phyloP scores from a whole-genome alignment of 1,284 basidiomycete species.

The Papiliotrema fonsecae region DNA sequence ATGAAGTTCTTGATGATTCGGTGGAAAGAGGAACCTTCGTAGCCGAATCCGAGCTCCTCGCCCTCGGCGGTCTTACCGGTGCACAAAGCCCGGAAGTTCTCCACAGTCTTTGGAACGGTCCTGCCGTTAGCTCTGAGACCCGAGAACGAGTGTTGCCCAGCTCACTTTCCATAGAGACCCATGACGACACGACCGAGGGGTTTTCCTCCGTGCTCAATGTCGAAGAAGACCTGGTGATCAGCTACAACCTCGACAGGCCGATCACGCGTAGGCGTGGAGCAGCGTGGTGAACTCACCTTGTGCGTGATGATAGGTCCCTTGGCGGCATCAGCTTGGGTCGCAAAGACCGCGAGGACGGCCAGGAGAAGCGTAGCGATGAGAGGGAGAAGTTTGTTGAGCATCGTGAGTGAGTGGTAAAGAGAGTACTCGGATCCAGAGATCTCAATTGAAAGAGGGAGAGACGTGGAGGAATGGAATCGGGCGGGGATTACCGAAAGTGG shows the following conservation, averaged over 20 bases:
- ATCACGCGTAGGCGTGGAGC: neutral
- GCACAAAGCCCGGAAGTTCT: conserved; percentile 64
- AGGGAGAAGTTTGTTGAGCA: conserved; percentile 51
- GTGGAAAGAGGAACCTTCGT: conserved; percentile 67
- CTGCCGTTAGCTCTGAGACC: conserved; percentile 35
- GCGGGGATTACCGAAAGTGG: neutral
- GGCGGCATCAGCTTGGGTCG: conserved; percentile 34
- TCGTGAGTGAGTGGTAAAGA: conserved; percentile 12
- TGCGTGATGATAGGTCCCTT: conserved; percentile 71
- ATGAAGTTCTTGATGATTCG: conserved; percentile 68
- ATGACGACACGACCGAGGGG: conserved; percentile 74
- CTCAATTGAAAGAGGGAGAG: neutral
- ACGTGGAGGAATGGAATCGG: neutral
- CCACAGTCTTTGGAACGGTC: conserved; percentile 72
- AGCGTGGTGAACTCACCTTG: conserved; percentile 50
- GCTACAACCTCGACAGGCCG: too few relatives aligned
- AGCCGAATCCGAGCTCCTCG: conserved; percentile 63
- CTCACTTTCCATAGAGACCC: conserved; percentile 73
- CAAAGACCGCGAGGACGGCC: conserved; percentile 53
- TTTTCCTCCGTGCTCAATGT: conserved; percentile 82
- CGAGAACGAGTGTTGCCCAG: neutral
- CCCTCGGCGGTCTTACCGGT: conserved; percentile 76
- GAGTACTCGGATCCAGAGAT: neutral
- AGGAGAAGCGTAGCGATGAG: conserved; percentile 63
- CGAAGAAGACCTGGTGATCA: conserved; percentile 66